Conservation (phyloP, 495 filamentous ascomycete species). For the Hypoxylon fragiforme region DNA sequence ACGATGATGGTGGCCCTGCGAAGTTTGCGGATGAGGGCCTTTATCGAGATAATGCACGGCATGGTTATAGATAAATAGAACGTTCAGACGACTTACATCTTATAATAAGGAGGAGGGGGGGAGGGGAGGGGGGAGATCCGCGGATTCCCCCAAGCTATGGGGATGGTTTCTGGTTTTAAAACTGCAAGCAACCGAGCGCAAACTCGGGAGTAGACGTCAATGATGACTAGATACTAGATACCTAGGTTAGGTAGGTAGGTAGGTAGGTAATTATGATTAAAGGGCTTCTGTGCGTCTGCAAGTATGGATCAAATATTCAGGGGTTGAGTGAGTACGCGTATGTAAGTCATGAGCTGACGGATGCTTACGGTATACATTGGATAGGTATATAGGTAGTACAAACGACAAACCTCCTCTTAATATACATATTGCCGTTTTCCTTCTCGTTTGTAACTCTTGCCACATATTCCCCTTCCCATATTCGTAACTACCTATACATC, state of each 20-base stretch:
- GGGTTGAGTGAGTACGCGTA: too few relatives aligned
- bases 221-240: too few relatives aligned
- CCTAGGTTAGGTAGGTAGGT: too few relatives aligned
- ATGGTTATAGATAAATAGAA: not conserved
- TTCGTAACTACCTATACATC: not conserved
- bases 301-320: not conserved
- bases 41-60: constrained; percentile 22
- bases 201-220: too few relatives aligned
- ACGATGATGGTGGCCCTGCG: constrained; percentile 18
- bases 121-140: too few relatives aligned
- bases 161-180: constrained; percentile 3
- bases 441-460: not conserved
- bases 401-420: too few relatives aligned
- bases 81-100: constrained; percentile 6
- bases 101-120: not conserved
- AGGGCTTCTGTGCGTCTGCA: too few relatives aligned
- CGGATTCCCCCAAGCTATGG: too few relatives aligned
- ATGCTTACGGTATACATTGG: not conserved
- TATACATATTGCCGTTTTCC: too few relatives aligned
- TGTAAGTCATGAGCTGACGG: too few relatives aligned
- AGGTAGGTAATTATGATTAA: too few relatives aligned
- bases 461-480: not conserved
- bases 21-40: constrained; percentile 13
- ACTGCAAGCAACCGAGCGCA: not conserved
- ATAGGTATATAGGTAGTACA: not conserved